Evolutionary conservation across 495 filamentous ascomycete species (phyloP).

Genomic region (Penicillium lividum): DNA sequence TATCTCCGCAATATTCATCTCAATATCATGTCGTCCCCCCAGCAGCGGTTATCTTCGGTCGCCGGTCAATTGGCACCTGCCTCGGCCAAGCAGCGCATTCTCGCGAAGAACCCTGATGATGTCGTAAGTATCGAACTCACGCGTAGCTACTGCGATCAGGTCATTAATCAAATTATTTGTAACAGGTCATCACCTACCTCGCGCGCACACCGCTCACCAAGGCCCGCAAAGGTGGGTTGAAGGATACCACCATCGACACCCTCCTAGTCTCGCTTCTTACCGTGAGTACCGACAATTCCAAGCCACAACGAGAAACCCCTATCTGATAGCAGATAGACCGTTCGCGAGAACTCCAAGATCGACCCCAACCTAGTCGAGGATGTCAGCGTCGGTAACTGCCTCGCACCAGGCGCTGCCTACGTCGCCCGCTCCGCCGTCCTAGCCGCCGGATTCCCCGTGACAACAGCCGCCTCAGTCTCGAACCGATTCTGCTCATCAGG

Average conservation of each 20-base stretch:
- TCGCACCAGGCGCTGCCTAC: slow-evolving; percentile 64
- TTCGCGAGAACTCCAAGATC: slow-evolving; percentile 71
- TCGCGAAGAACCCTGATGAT: slow-evolving; percentile 47
- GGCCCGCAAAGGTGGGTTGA: slow-evolving; percentile 80
- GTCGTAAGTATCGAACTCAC: slow-evolving; percentile 33
- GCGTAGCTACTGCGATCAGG: background rate
- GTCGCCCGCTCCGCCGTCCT: slow-evolving; percentile 84
- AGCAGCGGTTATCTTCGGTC: slow-evolving; percentile 44
- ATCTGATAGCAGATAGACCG: slow-evolving; percentile 29
- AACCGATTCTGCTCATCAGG: slow-evolving; percentile 98
- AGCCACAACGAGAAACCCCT: background rate
- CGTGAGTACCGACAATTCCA: slow-evolving; percentile 40
- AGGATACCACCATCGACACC: slow-evolving; percentile 85
- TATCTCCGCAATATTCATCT: background rate
- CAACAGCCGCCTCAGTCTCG: slow-evolving; percentile 69
- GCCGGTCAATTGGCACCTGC: slow-evolving; percentile 38
- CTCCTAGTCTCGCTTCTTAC: slow-evolving; percentile 77
- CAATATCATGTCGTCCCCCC: slow-evolving; percentile 43
- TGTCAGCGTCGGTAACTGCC: slow-evolving; percentile 86
- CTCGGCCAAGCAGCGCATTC: slow-evolving; percentile 35
- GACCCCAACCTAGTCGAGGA: slow-evolving; percentile 88
- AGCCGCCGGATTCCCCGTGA: slow-evolving; percentile 90
- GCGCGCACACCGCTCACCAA: slow-evolving; percentile 79
- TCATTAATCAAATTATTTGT: background rate
- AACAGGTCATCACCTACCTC: slow-evolving; percentile 77